Conservation (phyloP, 208 protist species). For the Crithidia thermophila region DNA sequence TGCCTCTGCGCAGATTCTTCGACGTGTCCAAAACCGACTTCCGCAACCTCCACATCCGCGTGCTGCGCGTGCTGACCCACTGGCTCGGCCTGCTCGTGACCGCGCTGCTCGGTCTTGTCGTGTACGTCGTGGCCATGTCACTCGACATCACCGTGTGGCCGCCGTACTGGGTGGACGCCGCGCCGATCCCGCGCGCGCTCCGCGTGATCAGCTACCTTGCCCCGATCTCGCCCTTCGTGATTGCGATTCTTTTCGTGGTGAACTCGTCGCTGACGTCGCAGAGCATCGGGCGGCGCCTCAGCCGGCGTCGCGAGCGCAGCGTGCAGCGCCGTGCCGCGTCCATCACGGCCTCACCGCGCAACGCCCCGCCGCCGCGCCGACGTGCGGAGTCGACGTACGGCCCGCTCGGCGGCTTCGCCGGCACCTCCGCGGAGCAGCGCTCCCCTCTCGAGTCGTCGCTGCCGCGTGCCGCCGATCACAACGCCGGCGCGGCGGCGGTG, state of each 20-base stretch:
- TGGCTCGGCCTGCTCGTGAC: slow-evolving; percentile 18
- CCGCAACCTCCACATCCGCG: slow-evolving; percentile 11
- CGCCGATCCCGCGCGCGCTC: slow-evolving; percentile 1
- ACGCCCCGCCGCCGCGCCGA: neutral
- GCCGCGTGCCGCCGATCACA: neutral
- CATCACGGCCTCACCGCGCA: neutral
- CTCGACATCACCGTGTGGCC: slow-evolving; percentile 24
- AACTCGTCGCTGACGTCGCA: neutral
- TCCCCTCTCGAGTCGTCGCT: neutral
- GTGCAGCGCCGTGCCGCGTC: neutral
- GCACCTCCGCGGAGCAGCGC: neutral
- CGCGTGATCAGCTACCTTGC: slow-evolving; percentile 31
- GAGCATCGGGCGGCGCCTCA: neutral
- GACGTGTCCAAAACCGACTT: neutral
- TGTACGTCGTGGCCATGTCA: slow-evolving; percentile 31
- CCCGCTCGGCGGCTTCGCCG: neutral
- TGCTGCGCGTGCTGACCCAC: slow-evolving; percentile 32
- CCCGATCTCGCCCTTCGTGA: slow-evolving; percentile 18
- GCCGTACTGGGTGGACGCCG: slow-evolving; percentile 7
- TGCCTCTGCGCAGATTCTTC: slow-evolving; percentile 18
- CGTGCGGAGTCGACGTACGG: neutral
- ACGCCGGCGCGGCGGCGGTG: neutral
- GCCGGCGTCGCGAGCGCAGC: neutral
- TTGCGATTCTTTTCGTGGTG: slow-evolving; percentile 18
- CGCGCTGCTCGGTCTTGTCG: slow-evolving; percentile 16